Percentiles rank a stretch among this genome's conserved stretches.
Evolutionary conservation across 1,284 basidiomycete genomes (phyloP).

Genomic region (Leccinum variabile): DNA sequence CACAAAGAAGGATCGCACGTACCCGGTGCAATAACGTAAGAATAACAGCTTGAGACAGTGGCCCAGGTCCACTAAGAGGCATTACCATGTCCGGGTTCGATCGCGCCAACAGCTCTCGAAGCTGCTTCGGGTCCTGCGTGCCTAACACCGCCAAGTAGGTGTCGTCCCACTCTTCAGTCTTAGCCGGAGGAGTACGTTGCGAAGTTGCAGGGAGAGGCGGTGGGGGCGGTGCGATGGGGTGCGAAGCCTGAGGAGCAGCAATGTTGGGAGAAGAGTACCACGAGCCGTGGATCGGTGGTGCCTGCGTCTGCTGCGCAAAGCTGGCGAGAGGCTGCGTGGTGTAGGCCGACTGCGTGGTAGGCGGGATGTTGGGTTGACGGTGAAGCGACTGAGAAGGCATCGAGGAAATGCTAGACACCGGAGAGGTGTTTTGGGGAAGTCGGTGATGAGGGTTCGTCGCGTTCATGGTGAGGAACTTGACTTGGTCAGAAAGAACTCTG

Average conservation of each 20-base stretch:
- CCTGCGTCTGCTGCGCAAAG: slow-evolving; percentile 41
- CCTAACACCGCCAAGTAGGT: slow-evolving; percentile 72
- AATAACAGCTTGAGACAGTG: slow-evolving; percentile 78
- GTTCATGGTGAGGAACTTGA: slow-evolving; percentile 72
- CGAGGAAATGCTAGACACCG: slow-evolving; percentile 25
- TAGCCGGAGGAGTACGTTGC: slow-evolving; percentile 57
- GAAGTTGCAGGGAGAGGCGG: slow-evolving; percentile 43
- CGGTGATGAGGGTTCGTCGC: slow-evolving; percentile 35
- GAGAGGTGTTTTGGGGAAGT: slow-evolving; percentile 26
- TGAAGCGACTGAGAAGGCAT: slow-evolving; percentile 32
- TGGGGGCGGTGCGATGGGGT: slow-evolving; percentile 71
- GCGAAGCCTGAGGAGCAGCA: slow-evolving; percentile 73
- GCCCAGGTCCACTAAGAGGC: slow-evolving; percentile 65
- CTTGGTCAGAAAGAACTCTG: slow-evolving; percentile 69
- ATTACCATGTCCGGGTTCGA: slow-evolving; percentile 77
- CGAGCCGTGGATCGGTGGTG: slow-evolving; percentile 45
- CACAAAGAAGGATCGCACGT: slow-evolving; percentile 33
- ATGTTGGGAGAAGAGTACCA: slow-evolving; percentile 60
- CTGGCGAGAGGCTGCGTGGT: slow-evolving; percentile 31
- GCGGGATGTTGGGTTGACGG: slow-evolving; percentile 45
- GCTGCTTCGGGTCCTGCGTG: slow-evolving; percentile 67
- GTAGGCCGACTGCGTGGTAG: slow-evolving; percentile 37
- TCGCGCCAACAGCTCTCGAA: slow-evolving; percentile 68
- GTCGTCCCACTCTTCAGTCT: slow-evolving; percentile 78
- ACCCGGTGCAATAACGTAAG: slow-evolving; percentile 79